Evolutionary conservation across 163 green algal genomes (phyloP), one percentile per base, ranked within the genome.

Genomic region (Scenedesmus sp.): DNA sequence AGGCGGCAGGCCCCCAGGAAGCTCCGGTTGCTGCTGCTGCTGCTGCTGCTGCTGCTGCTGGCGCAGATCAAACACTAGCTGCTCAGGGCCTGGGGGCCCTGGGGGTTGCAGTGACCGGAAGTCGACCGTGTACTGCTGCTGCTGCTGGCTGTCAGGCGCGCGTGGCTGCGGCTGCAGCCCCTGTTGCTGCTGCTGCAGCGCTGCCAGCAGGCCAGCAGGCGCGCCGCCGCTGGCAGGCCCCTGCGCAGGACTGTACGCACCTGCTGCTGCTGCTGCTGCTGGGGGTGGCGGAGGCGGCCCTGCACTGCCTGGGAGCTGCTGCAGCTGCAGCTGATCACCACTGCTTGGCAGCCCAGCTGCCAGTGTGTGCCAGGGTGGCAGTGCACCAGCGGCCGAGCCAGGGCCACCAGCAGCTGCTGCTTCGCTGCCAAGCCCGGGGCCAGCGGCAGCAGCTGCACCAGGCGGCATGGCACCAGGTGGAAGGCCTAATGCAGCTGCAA

Each of bases 71-170:
- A 90, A 90, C 30, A 85, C 72, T 18, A 90, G 35, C 43, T 83
- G 68, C 26, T 90, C 85, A 42, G 85, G 37, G 30, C 80, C 40
- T 37, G 43, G 43, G 3, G 44, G 44, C 30, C 44, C 83, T 43
- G 83, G 70, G 35, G 13, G 46, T 9, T 65, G 65, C 46, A 90
- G 33, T 30, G 85, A 51, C 33, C 85, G 70, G 44, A 90, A 59
- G 70, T 90, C 85, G 22, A 90, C 85, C 13, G 70, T 84, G 49
- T 68, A 68, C 76, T 87, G 87, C 87, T 87, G 87, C 86, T 83
- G 85, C 70, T 85, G 68, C 43, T 87, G 81, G 22, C 43, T 49
- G 78, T 84, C 42, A 51, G 78, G 37, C 22, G 35, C 7, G 40
- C 42, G 3, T 56, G 53, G 83, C n/a, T 16, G 40, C 22, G 15